These are phyloP conservation scores for Themeda triandra DNA, from an alignment of 176 grass and related monocot genomes.

Conservation along the genomic window DNA sequence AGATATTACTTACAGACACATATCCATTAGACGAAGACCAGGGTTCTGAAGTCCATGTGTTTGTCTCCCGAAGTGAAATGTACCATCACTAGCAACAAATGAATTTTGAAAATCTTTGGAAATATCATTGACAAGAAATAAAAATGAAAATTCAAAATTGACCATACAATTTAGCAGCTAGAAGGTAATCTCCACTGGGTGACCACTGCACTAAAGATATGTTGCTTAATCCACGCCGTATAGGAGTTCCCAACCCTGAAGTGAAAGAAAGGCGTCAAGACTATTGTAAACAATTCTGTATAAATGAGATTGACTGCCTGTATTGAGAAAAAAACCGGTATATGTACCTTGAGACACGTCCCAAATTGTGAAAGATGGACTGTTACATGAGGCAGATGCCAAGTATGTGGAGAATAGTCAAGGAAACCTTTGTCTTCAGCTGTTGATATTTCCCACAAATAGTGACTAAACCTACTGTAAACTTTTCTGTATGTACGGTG, in stretches of 20 bases:
- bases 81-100: slow-evolving; percentile 69
- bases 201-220: slow-evolving; percentile 90
- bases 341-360: slow-evolving; percentile 97
- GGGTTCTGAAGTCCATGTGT: slow-evolving; percentile 90
- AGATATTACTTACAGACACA: slow-evolving; percentile 67
- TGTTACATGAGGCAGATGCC: slow-evolving; percentile 77
- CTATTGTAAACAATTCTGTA: slow-evolving; percentile 4
- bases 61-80: slow-evolving; percentile 96
- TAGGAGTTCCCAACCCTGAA: slow-evolving; percentile 78
- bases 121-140: slow-evolving; percentile 24
- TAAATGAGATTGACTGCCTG: neutral
- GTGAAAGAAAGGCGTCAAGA: slow-evolving; percentile 6
- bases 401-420: slow-evolving; percentile 80
- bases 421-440: slow-evolving; percentile 39
- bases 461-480: neutral
- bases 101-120: slow-evolving; percentile 22
- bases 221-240: slow-evolving; percentile 77
- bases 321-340: neutral
- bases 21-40: slow-evolving; percentile 94
- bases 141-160: slow-evolving; percentile 20
- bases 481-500: neutral
- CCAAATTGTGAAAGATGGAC: slow-evolving; percentile 96
- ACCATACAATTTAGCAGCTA: slow-evolving; percentile 88
- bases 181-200: slow-evolving; percentile 85
- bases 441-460: slow-evolving; percentile 14